These are phyloP conservation scores for Globisporangium middletonii DNA, from an alignment of 352 stramenopile species.

Conservation along the genomic window DNA sequence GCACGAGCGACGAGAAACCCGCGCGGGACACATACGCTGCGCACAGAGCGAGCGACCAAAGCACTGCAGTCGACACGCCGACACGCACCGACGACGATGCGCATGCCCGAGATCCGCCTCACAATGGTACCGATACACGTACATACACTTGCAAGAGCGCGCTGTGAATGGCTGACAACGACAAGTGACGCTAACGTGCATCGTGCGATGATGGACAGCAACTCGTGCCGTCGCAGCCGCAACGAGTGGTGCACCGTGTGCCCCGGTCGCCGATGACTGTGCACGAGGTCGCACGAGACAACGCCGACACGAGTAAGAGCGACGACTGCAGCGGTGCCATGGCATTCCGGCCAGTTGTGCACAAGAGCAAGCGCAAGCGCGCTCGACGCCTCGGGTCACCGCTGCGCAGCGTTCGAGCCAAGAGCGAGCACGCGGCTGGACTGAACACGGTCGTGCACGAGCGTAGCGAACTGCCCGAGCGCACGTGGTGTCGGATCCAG, in stretches of 20 bases:
- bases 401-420: background rate
- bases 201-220: background rate
- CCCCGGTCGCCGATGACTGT: background rate
- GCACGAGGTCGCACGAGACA: background rate
- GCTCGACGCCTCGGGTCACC: background rate
- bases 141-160: background rate
- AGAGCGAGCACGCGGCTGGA: background rate
- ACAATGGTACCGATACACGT: background rate
- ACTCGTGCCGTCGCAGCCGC: background rate
- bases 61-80: background rate
- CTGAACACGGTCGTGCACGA: background rate
- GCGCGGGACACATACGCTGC: slow-evolving; percentile 3
- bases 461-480: slow-evolving; percentile 15
- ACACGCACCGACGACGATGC: background rate
- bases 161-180: background rate
- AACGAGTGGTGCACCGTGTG: background rate
- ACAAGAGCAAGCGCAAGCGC: slow-evolving; percentile 6
- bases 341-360: background rate
- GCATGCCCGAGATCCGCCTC: background rate
- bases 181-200: background rate
- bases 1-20: background rate
- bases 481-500: slow-evolving; percentile 29
- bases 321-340: background rate
- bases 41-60: background rate
- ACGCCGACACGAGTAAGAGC: background rate